Percentiles rank a stretch among this genome's conserved stretches.
These are phyloP conservation scores for Geranium brycei DNA, from an alignment of 345 rosid species.

Conservation along the genomic window DNA sequence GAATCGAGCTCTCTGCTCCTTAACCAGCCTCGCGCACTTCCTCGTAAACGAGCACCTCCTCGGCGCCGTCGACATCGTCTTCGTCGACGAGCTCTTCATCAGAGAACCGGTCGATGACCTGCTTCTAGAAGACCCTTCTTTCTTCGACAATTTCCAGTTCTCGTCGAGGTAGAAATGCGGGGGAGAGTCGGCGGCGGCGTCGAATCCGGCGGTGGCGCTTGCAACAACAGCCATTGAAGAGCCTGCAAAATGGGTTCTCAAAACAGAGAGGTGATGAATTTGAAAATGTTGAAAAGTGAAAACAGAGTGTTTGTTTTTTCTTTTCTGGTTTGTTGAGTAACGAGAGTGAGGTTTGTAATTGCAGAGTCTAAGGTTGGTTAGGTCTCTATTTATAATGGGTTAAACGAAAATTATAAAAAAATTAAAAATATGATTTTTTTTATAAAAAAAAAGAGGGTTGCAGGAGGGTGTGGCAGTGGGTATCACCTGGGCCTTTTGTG, in stretches of 20 bases:
- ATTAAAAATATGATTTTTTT: too few species aligned
- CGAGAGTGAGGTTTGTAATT: too few species aligned
- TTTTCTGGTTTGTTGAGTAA: too few species aligned
- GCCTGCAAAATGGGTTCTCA: too few species aligned
- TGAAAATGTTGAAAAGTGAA: too few species aligned
- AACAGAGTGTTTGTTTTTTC: too few species aligned
- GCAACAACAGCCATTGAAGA: too few species aligned
- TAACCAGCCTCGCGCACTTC: constrained; percentile 69
- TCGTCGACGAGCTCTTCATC: not conserved
- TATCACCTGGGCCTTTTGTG: not conserved
- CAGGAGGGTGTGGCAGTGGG: not conserved
- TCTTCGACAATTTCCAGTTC: constrained; percentile 55
- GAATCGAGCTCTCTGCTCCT: constrained; percentile 87
- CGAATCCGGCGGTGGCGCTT: not conserved
- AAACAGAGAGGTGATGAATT: too few species aligned
- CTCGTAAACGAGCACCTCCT: constrained; percentile 60
- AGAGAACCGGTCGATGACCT: constrained; percentile 29
- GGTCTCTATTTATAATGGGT: not conserved
- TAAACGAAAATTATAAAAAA: too few species aligned
- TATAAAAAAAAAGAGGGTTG: not conserved
- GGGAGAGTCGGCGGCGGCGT: constrained; percentile 21
- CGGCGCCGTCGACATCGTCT: constrained; percentile 10
- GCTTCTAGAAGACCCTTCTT: constrained; percentile 47
- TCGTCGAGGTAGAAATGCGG: constrained; percentile 36
- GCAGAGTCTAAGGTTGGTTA: not conserved